A percentile compares a stretch with the other conserved stretches of the same genome.
Conservation (phyloP, 345 rosid species). For the Aurinia saxatilis region DNA sequence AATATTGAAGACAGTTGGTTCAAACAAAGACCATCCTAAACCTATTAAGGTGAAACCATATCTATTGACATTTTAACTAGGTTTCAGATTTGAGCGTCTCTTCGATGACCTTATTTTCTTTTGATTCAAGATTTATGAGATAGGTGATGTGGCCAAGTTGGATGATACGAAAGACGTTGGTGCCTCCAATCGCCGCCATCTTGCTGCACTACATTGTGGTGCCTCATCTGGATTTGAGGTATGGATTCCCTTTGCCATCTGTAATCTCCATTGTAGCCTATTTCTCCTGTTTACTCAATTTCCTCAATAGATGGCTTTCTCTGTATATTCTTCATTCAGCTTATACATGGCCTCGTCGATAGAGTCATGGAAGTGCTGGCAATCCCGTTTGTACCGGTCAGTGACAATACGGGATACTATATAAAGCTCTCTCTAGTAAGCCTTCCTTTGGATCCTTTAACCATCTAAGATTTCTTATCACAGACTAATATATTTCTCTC, state of each 20-base stretch:
- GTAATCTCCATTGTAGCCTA: not conserved
- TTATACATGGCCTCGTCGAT: constrained; percentile 82
- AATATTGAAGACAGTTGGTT: constrained; percentile 71
- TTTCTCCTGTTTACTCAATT: not conserved
- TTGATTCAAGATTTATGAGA: constrained; percentile 65
- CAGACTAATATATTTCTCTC: not conserved
- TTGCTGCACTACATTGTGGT: constrained; percentile 81
- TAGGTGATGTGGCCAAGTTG: constrained; percentile 59
- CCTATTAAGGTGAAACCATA: constrained; percentile 66
- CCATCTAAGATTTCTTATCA: not conserved
- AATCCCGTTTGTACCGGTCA: constrained; percentile 49
- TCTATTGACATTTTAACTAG: not conserved
- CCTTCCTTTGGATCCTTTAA: not conserved
- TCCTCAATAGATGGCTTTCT: not conserved
- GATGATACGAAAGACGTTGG: constrained; percentile 76
- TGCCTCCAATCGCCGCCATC: constrained; percentile 61
- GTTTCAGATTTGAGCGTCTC: not conserved
- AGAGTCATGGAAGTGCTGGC: constrained; percentile 88
- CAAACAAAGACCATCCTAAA: constrained; percentile 89
- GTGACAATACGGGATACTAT: constrained; percentile 53
- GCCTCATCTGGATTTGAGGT: constrained; percentile 98
- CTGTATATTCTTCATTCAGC: constrained; percentile 34
- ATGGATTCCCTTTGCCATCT: not conserved
- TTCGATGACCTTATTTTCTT: not conserved
- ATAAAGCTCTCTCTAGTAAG: constrained; percentile 62